Conservation (phyloP, 1,139 yeast species). For the Saccharomyces hybrid region DNA sequence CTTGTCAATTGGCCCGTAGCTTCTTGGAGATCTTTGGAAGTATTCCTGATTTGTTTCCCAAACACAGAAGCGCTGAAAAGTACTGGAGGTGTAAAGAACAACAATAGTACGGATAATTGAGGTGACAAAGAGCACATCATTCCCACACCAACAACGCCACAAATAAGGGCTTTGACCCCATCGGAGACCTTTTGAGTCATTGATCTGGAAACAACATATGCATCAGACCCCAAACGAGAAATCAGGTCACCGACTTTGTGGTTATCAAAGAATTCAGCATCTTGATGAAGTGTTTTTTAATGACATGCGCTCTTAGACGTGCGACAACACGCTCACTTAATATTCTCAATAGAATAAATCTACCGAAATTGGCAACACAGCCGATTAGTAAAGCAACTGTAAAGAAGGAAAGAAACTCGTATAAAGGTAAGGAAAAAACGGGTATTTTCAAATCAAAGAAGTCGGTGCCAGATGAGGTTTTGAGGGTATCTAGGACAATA, state of each 20-base stretch:
- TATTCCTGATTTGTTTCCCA: constrained; percentile 69
- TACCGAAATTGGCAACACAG: constrained; percentile 69
- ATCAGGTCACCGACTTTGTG: constrained; percentile 92
- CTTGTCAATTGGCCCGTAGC: constrained; percentile 81
- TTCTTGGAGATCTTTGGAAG: constrained; percentile 73
- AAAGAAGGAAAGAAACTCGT: constrained; percentile 42
- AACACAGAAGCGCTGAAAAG: constrained; percentile 65
- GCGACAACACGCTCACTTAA: constrained; percentile 86
- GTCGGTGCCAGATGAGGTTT: constrained; percentile 30
- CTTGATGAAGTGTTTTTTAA: constrained; percentile 73
- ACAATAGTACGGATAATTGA: constrained; percentile 66
- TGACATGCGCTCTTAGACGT: constrained; percentile 66
- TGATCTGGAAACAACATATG: constrained; percentile 80
- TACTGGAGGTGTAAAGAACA: constrained; percentile 76
- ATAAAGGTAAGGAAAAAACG: constrained; percentile 42
- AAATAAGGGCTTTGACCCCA: constrained; percentile 72
- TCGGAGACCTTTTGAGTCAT: constrained; percentile 87
- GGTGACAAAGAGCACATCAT: constrained; percentile 89
- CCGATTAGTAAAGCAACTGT: constrained; percentile 59
- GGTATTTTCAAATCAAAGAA: constrained; percentile 34
- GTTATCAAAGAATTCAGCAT: constrained; percentile 85
- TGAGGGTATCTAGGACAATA: constrained; percentile 57
- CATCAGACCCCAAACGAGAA: constrained; percentile 79
- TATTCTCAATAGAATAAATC: constrained; percentile 63
- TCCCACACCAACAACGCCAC: constrained; percentile 71